Percentiles rank a stretch among this genome's conserved stretches.
Evolutionary conservation across 2,329 filamentous ascomycete species (phyloP).

Genomic region (Dactylonectria estremocensis): DNA sequence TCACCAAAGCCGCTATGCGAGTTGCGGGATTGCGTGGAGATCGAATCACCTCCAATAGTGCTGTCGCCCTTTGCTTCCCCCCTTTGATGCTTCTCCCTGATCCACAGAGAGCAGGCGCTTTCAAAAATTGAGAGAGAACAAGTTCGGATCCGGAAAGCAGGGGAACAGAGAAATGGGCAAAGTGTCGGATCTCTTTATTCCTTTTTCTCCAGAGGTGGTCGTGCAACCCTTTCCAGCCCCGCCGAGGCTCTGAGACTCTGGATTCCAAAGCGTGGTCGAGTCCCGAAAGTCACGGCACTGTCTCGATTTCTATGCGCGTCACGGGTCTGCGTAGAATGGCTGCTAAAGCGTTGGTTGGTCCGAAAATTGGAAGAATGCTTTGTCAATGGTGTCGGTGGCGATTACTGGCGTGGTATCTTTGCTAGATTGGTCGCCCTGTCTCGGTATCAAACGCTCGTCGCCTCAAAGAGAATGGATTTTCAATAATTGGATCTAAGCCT

Average conservation of each 20-base stretch:
- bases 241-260: constrained; percentile 46
- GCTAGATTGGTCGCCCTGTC: constrained; percentile 39
- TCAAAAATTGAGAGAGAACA: constrained; percentile 37
- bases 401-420: constrained; percentile 20
- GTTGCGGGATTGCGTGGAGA: constrained; percentile 5
- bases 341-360: constrained; percentile 27
- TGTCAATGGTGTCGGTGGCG: constrained; percentile 41
- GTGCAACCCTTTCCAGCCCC: constrained; percentile 42
- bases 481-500: constrained; percentile 21
- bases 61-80: constrained; percentile 17
- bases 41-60: constrained; percentile 8
- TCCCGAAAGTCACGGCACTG: constrained; percentile 39
- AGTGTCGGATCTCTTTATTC: constrained; percentile 46
- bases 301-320: constrained; percentile 42
- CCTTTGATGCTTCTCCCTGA: constrained; percentile 16
- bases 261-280: constrained; percentile 45
- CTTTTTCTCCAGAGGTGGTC: constrained; percentile 30
- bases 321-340: constrained; percentile 35
- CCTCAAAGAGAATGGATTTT: constrained; percentile 29
- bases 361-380: constrained; percentile 41
- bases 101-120: constrained; percentile 28
- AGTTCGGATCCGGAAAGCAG: constrained; percentile 38
- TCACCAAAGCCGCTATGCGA: constrained; percentile 27
- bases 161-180: constrained; percentile 35
- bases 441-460: constrained; percentile 43